Evolutionary conservation across 2,329 filamentous ascomycete species (phyloP).

Genomic region (Aspergillus unguis): DNA sequence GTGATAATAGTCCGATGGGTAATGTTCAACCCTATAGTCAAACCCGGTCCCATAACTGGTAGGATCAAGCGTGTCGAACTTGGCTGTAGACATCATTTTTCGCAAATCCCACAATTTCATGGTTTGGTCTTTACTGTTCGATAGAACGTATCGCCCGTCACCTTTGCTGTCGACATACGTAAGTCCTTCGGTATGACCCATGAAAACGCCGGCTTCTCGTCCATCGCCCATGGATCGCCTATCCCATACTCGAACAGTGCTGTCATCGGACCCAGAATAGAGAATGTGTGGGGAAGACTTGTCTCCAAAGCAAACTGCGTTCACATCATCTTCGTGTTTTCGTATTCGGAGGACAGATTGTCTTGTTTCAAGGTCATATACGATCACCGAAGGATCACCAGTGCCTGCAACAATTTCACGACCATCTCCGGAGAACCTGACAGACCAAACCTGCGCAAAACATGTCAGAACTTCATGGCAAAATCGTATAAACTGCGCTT

Average conservation of each 20-base stretch:
- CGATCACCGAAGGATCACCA: constrained; percentile 71
- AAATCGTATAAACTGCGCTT: constrained; percentile 17
- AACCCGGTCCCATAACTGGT: constrained; percentile 56
- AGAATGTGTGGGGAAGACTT: constrained; percentile 84
- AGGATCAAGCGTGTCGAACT: constrained; percentile 52
- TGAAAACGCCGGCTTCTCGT: constrained; percentile 61
- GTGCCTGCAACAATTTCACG: constrained; percentile 88
- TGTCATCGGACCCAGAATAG: constrained; percentile 93
- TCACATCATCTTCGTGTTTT: constrained; percentile 85
- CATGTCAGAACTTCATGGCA: constrained; percentile 12
- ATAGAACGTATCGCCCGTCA: constrained; percentile 83
- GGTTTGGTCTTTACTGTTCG: constrained; percentile 92
- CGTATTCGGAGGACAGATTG: constrained; percentile 69
- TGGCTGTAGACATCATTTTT: constrained; percentile 74
- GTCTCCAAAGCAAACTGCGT: constrained; percentile 94
- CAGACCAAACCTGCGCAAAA: constrained; percentile 68
- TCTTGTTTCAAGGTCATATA: constrained; percentile 86
- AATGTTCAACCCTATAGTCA: constrained; percentile 60
- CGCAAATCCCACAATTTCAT: constrained; percentile 97
- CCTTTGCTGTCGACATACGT: constrained; percentile 77
- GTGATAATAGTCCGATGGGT: constrained; percentile 52
- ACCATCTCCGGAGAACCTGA: constrained; percentile 89
- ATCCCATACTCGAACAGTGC: constrained; percentile 95
- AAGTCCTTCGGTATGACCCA: constrained; percentile 63
- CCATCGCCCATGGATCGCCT: constrained; percentile 65